These are phyloP conservation scores for Citrus unshiu DNA, from an alignment of 345 rosid genomes.

Conservation along the genomic window DNA sequence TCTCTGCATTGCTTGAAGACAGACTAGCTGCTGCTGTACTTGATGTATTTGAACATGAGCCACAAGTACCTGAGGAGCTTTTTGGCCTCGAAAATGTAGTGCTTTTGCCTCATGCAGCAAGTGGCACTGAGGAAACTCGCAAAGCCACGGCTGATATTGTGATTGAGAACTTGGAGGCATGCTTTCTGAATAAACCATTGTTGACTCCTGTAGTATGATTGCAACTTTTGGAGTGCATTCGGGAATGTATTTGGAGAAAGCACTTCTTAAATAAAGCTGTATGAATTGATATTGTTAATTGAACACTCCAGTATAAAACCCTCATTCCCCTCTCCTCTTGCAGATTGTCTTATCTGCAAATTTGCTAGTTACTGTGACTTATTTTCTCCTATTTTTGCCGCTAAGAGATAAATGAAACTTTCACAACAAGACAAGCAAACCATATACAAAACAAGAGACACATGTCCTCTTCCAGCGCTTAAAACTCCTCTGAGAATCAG, in stretches of 20 bases:
- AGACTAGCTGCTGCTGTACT: conserved; percentile 61
- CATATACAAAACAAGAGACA: neutral
- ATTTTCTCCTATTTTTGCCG: neutral
- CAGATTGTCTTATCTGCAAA: too few species aligned
- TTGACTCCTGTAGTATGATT: conserved; percentile 41
- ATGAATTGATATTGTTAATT: too few species aligned
- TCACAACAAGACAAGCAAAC: neutral
- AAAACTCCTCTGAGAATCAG: neutral
- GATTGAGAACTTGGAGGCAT: conserved; percentile 44
- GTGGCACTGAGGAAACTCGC: conserved; percentile 48
- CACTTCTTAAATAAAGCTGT: neutral
- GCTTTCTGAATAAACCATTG: conserved; percentile 37
- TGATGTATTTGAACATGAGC: conserved; percentile 58
- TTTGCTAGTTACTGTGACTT: too few species aligned
- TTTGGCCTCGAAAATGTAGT: conserved; percentile 58
- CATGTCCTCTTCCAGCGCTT: too few species aligned
- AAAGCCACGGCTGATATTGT: conserved; percentile 52
- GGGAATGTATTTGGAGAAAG: neutral
- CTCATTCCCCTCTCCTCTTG: too few species aligned
- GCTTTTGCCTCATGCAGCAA: conserved; percentile 48
- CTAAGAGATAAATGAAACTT: too few species aligned
- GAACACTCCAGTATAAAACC: too few species aligned
- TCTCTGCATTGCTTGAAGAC: conserved; percentile 56
- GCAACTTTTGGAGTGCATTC: neutral
- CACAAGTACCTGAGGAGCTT: conserved; percentile 53